These are phyloP conservation scores for Aspergillus tamarii DNA, from an alignment of 2,329 filamentous ascomycete species.

Conservation along the genomic window DNA sequence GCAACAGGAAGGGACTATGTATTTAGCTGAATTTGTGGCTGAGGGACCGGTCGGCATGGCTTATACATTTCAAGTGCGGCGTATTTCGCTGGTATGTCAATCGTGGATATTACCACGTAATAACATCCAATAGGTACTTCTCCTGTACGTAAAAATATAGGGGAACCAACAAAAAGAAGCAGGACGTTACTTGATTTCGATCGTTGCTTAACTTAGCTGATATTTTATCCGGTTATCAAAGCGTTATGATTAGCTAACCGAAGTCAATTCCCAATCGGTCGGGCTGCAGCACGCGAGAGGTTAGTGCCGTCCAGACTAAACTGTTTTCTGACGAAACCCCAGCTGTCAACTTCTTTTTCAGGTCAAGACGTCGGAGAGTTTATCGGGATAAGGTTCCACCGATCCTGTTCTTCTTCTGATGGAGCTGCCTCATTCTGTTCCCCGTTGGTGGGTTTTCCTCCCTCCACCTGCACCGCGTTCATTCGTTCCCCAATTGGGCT, in stretches of 20 bases:
- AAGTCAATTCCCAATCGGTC: constrained; percentile 20
- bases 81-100: background rate
- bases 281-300: constrained; percentile 21
- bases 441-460: background rate
- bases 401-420: constrained; percentile 11
- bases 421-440: background rate
- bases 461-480: background rate
- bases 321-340: constrained; percentile 21
- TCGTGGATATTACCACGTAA: background rate
- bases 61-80: background rate
- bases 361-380: constrained; percentile 36
- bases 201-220: background rate
- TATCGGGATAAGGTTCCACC: constrained; percentile 26
- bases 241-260: background rate
- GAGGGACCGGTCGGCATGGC: background rate
- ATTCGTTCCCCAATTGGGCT: background rate
- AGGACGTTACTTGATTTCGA: background rate
- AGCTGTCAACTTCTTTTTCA: constrained; percentile 36
- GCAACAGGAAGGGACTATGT: background rate
- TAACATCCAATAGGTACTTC: background rate
- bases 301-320: constrained; percentile 11
- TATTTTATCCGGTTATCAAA: background rate
- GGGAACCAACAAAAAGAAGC: background rate
- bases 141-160: background rate
- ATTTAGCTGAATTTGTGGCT: background rate